Percentiles rank a stretch among this genome's conserved stretches.
Conservation (phyloP, 495 filamentous ascomycete species). For the Cercophora scortea region DNA sequence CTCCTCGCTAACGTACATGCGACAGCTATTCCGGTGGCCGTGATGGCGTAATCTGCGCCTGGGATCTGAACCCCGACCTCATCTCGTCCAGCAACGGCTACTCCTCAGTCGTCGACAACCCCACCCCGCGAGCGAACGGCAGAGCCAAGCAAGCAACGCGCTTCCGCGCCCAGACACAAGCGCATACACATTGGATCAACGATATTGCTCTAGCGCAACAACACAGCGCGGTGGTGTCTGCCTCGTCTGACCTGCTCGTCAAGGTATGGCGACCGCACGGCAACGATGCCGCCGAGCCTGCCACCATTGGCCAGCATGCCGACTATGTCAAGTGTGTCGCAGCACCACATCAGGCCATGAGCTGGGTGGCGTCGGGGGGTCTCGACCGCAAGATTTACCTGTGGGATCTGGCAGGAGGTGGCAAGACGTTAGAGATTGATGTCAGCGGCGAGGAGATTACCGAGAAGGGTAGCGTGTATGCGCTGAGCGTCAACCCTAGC, state of each 20-base stretch:
- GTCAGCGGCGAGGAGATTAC: constrained; percentile 68
- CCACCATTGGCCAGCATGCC: constrained; percentile 83
- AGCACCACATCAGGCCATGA: constrained; percentile 56
- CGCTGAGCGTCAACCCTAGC: constrained; percentile 60
- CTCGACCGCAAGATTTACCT: constrained; percentile 85
- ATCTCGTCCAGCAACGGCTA: constrained; percentile 38
- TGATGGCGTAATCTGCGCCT: constrained; percentile 93
- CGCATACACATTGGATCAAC: constrained; percentile 98
- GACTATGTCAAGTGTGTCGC: constrained; percentile 96
- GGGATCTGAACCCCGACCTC: constrained; percentile 59
- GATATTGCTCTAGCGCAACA: constrained; percentile 82
- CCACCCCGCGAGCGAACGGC: constrained; percentile 15
- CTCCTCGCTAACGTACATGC: constrained; percentile 1
- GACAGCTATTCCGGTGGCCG: constrained; percentile 88
- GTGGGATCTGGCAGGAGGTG: constrained; percentile 86
- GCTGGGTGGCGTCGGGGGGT: constrained; percentile 95
- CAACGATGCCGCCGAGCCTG: constrained; percentile 55
- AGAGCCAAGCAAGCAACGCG: constrained; percentile 44
- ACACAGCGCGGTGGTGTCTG: constrained; percentile 80
- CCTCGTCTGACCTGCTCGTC: constrained; percentile 91
- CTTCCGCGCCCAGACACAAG: constrained; percentile 89
- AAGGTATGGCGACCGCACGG: constrained; percentile 90
- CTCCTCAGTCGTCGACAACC: constrained; percentile 24
- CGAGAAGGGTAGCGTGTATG: constrained; percentile 93
- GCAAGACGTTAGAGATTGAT: constrained; percentile 78